phyloP scores from a whole-genome alignment of 2,329 filamentous ascomycete species.

The Xylaria sp. region DNA sequence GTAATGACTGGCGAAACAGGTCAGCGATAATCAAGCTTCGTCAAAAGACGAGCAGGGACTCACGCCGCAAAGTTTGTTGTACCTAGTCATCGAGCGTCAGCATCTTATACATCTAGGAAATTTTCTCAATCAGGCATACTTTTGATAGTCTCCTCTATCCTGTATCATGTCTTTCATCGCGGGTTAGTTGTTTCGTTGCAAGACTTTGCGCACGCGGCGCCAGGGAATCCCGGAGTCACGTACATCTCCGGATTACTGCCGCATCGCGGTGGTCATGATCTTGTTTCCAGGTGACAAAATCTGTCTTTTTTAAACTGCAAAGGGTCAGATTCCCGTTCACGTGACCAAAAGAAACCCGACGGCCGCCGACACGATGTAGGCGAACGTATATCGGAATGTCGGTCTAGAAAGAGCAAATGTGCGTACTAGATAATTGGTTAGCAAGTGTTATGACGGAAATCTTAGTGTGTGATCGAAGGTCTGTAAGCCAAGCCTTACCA shows the following conservation, averaged over 20 bases:
- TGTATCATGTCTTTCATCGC: constrained; percentile 71
- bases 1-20: constrained; percentile 64
- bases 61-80: constrained; percentile 72
- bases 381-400: neutral
- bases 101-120: neutral
- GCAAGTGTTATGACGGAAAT: neutral
- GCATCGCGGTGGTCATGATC: constrained; percentile 85
- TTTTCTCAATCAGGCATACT: constrained; percentile 22
- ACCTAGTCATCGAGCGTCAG: constrained; percentile 21
- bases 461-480: neutral
- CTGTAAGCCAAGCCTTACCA: constrained; percentile 46
- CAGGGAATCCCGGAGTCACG: neutral
- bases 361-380: neutral
- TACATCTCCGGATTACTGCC: constrained; percentile 69
- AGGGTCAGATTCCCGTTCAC: neutral
- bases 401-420: neutral
- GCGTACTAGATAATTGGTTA: constrained; percentile 26
- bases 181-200: neutral
- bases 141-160: constrained; percentile 81
- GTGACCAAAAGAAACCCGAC: neutral
- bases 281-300: constrained; percentile 92
- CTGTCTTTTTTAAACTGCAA: constrained; percentile 74
- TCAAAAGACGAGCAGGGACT: constrained; percentile 36
- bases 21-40: neutral
- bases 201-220: neutral